phyloP scores from a whole-genome alignment of 148 eudicot species.

The Selenicereus undatus region DNA sequence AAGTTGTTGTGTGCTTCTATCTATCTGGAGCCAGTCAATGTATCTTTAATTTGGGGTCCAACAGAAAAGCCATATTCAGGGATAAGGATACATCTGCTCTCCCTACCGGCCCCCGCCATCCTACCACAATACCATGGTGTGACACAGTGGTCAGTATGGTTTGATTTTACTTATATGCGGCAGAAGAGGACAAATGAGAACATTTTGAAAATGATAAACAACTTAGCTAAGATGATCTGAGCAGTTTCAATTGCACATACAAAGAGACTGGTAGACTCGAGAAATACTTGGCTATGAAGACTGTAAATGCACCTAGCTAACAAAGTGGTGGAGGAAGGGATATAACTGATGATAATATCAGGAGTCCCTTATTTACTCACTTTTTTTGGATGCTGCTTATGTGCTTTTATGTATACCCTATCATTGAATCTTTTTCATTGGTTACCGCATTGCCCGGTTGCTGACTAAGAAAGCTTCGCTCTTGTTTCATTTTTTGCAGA shows the following conservation, averaged over 20 bases:
- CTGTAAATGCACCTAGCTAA: not conserved
- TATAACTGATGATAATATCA: not conserved
- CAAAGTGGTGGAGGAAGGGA: not conserved
- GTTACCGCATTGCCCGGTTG: not conserved
- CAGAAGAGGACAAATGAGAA: no score
- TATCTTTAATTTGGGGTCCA: not conserved
- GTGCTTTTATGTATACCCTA: not conserved
- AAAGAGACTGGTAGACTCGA: not conserved
- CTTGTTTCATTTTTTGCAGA: slow-evolving; percentile 38
- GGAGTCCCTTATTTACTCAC: not conserved
- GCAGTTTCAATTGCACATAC: not conserved
- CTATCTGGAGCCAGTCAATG: not conserved
- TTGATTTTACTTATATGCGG: no score
- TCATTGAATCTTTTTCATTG: not conserved
- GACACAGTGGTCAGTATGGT: no score
- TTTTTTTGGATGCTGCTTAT: not conserved
- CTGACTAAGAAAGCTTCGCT: not conserved
- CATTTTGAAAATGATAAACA: not conserved
- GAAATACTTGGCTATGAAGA: not conserved
- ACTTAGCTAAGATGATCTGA: not conserved
- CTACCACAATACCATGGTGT: no score
- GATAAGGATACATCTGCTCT: no score
- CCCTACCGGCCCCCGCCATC: no score
- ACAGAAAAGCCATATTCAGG: not conserved
- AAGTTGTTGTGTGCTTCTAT: not conserved